Evolutionary conservation across 2,329 filamentous ascomycete genomes (phyloP), one percentile per base, ranked within the genome.

Genomic region (Coniochaeta sp.): DNA sequence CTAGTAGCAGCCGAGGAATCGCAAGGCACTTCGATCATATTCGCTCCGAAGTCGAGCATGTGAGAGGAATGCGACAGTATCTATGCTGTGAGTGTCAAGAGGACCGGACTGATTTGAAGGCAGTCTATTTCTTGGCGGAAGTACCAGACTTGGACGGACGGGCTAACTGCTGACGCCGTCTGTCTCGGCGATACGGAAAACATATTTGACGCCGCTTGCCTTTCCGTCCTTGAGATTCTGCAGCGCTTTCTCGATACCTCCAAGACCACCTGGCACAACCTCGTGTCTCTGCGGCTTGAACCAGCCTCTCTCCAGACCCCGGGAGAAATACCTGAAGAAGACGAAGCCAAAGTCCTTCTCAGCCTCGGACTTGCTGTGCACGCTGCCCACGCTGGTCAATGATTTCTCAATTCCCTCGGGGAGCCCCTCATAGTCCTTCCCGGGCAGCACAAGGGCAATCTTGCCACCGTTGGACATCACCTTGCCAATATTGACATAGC

Each of bases 141-240:
- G 26, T 4, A 17, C 16, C 47, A 28, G 47, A 3, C 14, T 26
- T 28, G 22, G 19, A n/a, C 6, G 12, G 4, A 17, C 22, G 28
- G n/a, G 8, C 30, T 56, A 58, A 16, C 19, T 59, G 38, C 55
- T 42, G 57, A 62, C 61, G 2, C 68, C 66, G 55, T 69, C 67
- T 4, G 71, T 72, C 9, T 74, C 72, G 5, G 61, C 65, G 61
- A 74, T 69, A 22, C 68, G 75, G 66, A 84, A 83, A 0, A 89
- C 81, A 73, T 87, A 89, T 72, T 89, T 89, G 0, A 83, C 76
- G 1, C 79, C 86, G 66, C 81, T 86, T 24, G 82, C 84, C 70
- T 82, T 84, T 0, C 86, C 86, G 30, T 76, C 77, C 68, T 79
- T 82, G 67, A 89, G 69, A 63, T 83, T 80, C 64, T 71, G 69